Evolutionary conservation across 2,329 filamentous ascomycete species (phyloP), one percentile per base, ranked within the genome.

Genomic region (Diplodia mutila): DNA sequence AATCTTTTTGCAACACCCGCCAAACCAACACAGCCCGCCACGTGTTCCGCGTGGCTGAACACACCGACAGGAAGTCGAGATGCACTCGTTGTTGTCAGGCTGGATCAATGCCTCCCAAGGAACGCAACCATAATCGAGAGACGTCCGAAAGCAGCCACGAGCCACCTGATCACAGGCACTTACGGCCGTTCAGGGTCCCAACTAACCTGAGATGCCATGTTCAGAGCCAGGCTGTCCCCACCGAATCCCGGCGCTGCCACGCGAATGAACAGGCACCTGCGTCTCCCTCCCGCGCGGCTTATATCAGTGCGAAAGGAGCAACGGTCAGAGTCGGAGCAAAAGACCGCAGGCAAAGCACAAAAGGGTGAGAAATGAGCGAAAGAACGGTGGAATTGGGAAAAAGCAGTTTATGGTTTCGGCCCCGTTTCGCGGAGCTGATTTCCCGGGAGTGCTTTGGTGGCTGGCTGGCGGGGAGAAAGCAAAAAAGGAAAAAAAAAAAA

Each of bases 391-490:
- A 3, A 16, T 14, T 18, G 7, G 37, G 11, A 48, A 61, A 61
- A 32, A 49, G 39, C 23, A 61, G 57, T 34, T 3, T 1, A 3
- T 32, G 29, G 29, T 32, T 32, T 32, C 29, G 29, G 29, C 29
- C 29, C 29, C 8, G 29, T 32, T 32, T 32, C 29, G 29, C 29
- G 29, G 29, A 32, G 46, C 59, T 63, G 59, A 11, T 21, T 61
- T 32, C 54, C 21, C 12, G 34, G 34, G 54, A 25, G 42, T 49
- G 42, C 46, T 37, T 34, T 18, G 46, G 59, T 63, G 59, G 59
- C 59, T 63, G 59, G 59, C 59, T 63, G 59, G 59, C 49, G 59
- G 46, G 59, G 34, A 51, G 51, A 63, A 63, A 49, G 55, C 29
- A 25, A 34, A 12, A 27, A 18, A 39, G 21, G 52, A n/a, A n/a